Evolutionary conservation across 2,329 filamentous ascomycete genomes (phyloP).

Genomic region (Colletotrichum orchidophilum): DNA sequence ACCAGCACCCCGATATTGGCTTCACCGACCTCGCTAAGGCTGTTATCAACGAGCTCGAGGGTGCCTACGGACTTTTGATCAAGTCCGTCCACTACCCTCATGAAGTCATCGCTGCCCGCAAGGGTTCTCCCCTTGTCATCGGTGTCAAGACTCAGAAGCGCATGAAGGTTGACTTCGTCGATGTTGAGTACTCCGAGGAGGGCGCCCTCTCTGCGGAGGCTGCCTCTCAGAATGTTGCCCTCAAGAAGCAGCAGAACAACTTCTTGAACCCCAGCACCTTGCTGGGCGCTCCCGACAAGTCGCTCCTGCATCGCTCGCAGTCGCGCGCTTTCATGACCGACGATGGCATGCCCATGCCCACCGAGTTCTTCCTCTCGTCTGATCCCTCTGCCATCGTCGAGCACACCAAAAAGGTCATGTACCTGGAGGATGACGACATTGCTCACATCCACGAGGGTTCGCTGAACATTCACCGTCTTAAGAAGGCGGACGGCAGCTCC

Average conservation of each 20-base stretch:
- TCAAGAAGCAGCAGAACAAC: conserved; percentile 84
- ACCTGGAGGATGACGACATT: conserved; percentile 99
- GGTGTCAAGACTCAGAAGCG: conserved; percentile 97
- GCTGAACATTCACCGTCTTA: conserved; percentile 97
- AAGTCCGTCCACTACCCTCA: conserved; percentile 99
- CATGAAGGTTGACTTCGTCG: conserved; percentile 99
- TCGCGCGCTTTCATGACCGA: conserved; percentile 99
- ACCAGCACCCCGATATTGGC: conserved; percentile 91
- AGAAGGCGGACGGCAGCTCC: conserved; percentile 95
- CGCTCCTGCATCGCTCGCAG: conserved; percentile 96
- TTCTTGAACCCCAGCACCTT: conserved; percentile 75
- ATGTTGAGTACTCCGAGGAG: conserved; percentile 96
- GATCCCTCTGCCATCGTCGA: conserved; percentile 98
- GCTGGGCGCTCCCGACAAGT: conserved; percentile 94
- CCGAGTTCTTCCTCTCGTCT: conserved; percentile 99
- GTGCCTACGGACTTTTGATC: conserved; percentile 95
- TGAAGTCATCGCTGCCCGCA: conserved; percentile 96
- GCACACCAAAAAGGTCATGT: conserved; percentile 99
- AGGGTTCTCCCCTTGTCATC: conserved; percentile 97
- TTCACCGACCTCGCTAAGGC: conserved; percentile 98
- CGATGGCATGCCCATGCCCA: conserved; percentile 96
- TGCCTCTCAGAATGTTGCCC: conserved; percentile 93
- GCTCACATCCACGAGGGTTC: conserved; percentile 99
- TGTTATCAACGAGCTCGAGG: conserved; percentile 97
- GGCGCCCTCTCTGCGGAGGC: conserved; percentile 89